Conservation (phyloP, 2,329 filamentous ascomycete genomes). For the Paracamarosporium sp. region DNA sequence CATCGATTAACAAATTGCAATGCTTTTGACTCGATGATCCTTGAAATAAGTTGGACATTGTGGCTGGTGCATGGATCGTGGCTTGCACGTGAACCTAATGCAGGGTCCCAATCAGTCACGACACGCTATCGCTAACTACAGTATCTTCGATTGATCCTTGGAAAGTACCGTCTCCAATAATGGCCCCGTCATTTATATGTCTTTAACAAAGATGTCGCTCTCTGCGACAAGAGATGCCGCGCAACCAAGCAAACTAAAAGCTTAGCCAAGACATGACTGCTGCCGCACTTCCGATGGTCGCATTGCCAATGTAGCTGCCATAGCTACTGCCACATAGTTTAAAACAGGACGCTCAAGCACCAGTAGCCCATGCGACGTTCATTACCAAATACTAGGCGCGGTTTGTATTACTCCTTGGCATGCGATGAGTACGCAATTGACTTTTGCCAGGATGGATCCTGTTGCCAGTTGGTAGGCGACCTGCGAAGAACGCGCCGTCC, state of each 20-base stretch:
- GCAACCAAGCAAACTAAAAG: background rate
- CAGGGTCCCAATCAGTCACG: no score
- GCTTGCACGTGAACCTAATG: no score
- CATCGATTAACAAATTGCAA: no score
- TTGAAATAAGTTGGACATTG: no score
- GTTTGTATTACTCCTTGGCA: constrained; percentile 13
- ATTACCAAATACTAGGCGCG: constrained; percentile 23
- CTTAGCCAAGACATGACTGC: constrained; percentile 1
- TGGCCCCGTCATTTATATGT: no score
- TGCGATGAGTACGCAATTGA: constrained; percentile 11
- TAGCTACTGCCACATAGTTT: background rate
- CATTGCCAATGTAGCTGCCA: no score
- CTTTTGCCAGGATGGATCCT: constrained; percentile 33
- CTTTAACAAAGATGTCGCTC: no score
- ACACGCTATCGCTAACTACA: no score
- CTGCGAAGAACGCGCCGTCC: constrained; percentile 17
- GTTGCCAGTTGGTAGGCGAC: constrained; percentile 31
- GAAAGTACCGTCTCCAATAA: no score
- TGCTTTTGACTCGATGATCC: no score
- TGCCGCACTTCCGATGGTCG: background rate
- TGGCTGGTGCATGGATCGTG: no score
- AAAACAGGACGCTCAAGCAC: background rate
- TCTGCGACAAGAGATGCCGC: background rate
- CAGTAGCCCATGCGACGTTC: constrained; percentile 35
- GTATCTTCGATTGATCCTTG: no score